phyloP scores from a whole-genome alignment of 768 basidiomycete species.

The Boletus pseudo-olivaceus region DNA sequence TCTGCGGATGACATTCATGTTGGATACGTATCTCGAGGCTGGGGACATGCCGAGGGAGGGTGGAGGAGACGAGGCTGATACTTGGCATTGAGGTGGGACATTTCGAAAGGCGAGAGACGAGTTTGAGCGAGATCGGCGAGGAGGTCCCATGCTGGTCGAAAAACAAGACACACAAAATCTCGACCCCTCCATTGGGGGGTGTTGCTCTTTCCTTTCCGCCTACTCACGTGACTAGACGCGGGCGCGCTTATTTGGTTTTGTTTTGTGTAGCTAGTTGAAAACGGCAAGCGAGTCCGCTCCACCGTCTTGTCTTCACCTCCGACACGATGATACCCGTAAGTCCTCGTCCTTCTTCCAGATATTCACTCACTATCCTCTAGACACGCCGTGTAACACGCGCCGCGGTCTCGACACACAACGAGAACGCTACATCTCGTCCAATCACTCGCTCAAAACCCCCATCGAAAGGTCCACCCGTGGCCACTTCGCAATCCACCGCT shows the following conservation, averaged over 20 bases:
- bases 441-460: slow-evolving; percentile 60
- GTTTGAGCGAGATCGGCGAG: slow-evolving; percentile 31
- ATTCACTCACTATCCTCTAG: slow-evolving; percentile 31
- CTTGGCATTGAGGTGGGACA: neutral
- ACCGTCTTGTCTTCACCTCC: slow-evolving; percentile 30
- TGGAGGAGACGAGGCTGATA: neutral
- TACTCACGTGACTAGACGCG: slow-evolving; percentile 36
- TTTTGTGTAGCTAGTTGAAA: slow-evolving; percentile 38
- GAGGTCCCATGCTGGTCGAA: slow-evolving; percentile 1
- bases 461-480: slow-evolving; percentile 35
- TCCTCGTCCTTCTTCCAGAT: neutral
- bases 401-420: slow-evolving; percentile 52
- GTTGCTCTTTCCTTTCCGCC: neutral
- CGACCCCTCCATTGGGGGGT: slow-evolving; percentile 22
- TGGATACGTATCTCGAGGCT: slow-evolving; percentile 64
- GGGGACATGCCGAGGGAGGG: slow-evolving; percentile 53
- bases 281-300: slow-evolving; percentile 25
- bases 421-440: slow-evolving; percentile 68
- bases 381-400: slow-evolving; percentile 62
- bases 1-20: slow-evolving; percentile 76
- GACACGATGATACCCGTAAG: slow-evolving; percentile 44
- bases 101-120: slow-evolving; percentile 23
- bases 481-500: slow-evolving; percentile 34
- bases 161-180: neutral
- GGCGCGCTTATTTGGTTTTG: slow-evolving; percentile 35